Conservation (phyloP, 192 early-diverging fungal species). For the Cetraspora pellucida region DNA sequence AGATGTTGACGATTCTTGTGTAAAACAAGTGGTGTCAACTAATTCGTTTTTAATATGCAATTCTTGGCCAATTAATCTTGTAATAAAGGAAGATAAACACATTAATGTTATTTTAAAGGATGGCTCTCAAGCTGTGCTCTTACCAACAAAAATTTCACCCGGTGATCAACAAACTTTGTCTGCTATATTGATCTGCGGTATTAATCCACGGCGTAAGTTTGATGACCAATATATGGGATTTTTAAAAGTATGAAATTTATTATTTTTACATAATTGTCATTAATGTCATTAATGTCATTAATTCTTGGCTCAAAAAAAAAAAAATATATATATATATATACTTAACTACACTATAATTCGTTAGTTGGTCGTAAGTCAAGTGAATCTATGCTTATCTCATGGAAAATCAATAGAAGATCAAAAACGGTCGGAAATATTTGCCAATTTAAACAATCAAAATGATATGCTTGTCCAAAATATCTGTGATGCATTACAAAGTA, state of each 20-base stretch:
- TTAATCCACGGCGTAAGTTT: background rate
- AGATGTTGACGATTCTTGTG: background rate
- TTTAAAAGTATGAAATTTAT: conserved; percentile 22
- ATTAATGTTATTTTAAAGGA: background rate
- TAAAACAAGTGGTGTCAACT: background rate
- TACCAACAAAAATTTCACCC: background rate
- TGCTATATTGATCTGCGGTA: conserved; percentile 20
- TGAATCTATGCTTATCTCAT: conserved; percentile 39
- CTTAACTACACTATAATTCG: too few species aligned
- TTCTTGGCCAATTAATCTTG: background rate
- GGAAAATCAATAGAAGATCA: conserved; percentile 44
- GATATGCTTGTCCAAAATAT: conserved; percentile 49
- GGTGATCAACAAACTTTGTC: background rate
- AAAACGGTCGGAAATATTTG: conserved; percentile 37
- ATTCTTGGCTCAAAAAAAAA: too few species aligned
- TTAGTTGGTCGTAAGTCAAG: conserved; percentile 41
- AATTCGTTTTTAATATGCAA: background rate
- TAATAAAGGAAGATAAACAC: background rate
- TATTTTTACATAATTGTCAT: background rate
- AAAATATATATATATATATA: too few species aligned
- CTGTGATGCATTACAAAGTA: conserved; percentile 42
- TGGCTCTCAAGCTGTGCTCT: conserved; percentile 9
- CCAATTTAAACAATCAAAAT: conserved; percentile 45
- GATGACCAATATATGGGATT: conserved; percentile 35
- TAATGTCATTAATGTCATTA: too few species aligned